Evolutionary conservation across 371 early-diverging fungal genomes (phyloP), one percentile per base, ranked within the genome.

Genomic region (Basidiobolus meristosporus): DNA sequence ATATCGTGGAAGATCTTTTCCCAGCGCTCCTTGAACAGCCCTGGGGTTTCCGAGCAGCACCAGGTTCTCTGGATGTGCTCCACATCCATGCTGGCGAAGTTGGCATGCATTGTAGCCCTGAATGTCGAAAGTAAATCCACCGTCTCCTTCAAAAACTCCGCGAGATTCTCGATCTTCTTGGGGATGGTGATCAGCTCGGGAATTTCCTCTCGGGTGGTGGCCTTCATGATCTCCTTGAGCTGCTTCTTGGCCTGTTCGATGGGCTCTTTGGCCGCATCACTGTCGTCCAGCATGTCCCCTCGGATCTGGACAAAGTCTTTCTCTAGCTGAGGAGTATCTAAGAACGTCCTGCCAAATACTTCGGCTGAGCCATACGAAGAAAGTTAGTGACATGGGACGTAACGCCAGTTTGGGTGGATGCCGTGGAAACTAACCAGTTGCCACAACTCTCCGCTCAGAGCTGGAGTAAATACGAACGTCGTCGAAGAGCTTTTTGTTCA

Each of bases 271-370:
- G 91, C 93, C 0, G 79, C 88, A 47, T 87, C 80, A 49, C 80
- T 81, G 49, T 93, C 97, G 50, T 96, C 97, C 15, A 96, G 57
- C 71, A 93, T 77, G 20, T 89, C 91, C 46, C 86, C 75, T 46
- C 77, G 75, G 28, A 85, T 77, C 3, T 62, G 51, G 15, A 90
- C 65, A 33, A 74, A 52, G 15, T 69, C 63, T 22, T 65, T 56
- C 5, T 64, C 56, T 3, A 75, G 57, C 33, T 70, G 65, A 0
- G 66, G 57, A 7, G 66, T 47, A 16, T 76, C 65, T 43, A 79
- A 52, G 47, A 92, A 82, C 14, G 77, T 62, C 20, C 77, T 65
- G 14, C 68, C 63, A 53, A 90, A 89, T 1, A 80, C 67, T 43
- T 86, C 77, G 1, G 82, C 81, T 60, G 37, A 14, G 19, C 34